Evolutionary conservation across 75 land plant species (phyloP), one percentile per base, ranked within the genome.

Genomic region (Ceratopteris richardii): DNA sequence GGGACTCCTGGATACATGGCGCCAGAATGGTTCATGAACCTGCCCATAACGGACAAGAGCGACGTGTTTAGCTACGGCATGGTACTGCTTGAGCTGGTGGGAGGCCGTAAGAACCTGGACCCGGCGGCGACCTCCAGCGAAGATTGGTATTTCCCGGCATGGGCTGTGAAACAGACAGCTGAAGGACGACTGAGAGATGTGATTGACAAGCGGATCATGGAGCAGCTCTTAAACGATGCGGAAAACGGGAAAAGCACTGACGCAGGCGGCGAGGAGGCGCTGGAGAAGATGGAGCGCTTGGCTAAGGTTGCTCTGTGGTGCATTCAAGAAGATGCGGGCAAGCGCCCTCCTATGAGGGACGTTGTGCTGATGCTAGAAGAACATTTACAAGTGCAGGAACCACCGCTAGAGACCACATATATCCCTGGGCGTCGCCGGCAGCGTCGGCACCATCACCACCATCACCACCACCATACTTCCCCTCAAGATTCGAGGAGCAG

Each of bases 21-120:
- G 11, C 88, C 88, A 3, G 88, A 85, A 40, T 85, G 85, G 84
- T 62, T 78, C 13, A 69, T 72, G 43, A 81, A 81, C 48, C 61
- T 74, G 20, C 84, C 81, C 28, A 72, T 85, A 11, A 79, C 89
- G 10, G 89, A 71, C 7, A 85, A 79, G 48, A 79, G 77, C n/a
- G 89, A 85, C 54, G 89, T 82, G 10, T 85, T 71, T 67, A 85
- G 89, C 66, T 85, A 66, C 56, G 89, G 89, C 11, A 82, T 85
- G 82, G 82, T 85, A 19, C 74, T 82, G 27, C 64, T 85, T 22
- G 85, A 85, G 74, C 77, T 85, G 21, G 61, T 85, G 37, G 85
- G 81, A 14, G 88, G 88, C n/a, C 33, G 88, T 44, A 71, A 81
- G 61, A 81, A 77, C 43, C 74, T 81, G 19, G 78, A 84, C 51